A percentile compares a stretch with the other conserved stretches of the same genome.
Evolutionary conservation across 2,329 filamentous ascomycete genomes (phyloP).

Genomic region (Microsporum ferrugineum): DNA sequence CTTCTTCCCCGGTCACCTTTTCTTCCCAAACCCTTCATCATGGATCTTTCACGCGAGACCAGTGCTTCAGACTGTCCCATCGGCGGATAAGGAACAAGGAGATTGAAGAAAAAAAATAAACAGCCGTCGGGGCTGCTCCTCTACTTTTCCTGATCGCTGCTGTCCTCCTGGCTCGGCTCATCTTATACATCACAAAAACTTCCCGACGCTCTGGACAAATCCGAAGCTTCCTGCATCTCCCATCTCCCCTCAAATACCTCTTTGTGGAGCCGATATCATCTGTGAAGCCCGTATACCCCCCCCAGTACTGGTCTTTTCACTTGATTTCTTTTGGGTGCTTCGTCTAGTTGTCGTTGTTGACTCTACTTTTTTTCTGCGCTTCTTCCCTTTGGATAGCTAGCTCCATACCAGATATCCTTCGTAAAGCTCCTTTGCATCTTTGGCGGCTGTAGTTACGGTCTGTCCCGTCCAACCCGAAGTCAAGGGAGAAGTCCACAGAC

Average conservation of each 20-base stretch:
- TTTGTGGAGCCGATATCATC: not conserved
- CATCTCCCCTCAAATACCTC: not conserved
- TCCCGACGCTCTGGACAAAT: not conserved
- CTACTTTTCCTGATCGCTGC: not conserved
- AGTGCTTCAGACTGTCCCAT: constrained; percentile 10
- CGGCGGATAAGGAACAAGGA: constrained; percentile 9
- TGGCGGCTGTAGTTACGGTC: not conserved
- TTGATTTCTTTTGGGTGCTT: not conserved
- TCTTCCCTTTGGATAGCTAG: not conserved
- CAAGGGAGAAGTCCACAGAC: not conserved
- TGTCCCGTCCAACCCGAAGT: not conserved
- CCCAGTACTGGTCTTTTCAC: not conserved
- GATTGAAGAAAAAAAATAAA: not conserved
- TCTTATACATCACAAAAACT: not conserved
- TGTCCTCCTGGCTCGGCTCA: not conserved
- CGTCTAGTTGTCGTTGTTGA: not conserved
- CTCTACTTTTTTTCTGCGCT: not conserved
- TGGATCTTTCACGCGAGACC: constrained; percentile 13
- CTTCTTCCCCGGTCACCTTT: not conserved
- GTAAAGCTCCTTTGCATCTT: not conserved
- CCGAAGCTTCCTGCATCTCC: not conserved
- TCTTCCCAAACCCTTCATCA: constrained; percentile 6
- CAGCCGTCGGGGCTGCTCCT: not conserved
- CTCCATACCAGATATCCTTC: not conserved
- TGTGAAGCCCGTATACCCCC: constrained; percentile 1